Evolutionary conservation across 352 stramenopile species (phyloP), one percentile per base, ranked within the genome.

Genomic region (Pythium phragmitis): DNA sequence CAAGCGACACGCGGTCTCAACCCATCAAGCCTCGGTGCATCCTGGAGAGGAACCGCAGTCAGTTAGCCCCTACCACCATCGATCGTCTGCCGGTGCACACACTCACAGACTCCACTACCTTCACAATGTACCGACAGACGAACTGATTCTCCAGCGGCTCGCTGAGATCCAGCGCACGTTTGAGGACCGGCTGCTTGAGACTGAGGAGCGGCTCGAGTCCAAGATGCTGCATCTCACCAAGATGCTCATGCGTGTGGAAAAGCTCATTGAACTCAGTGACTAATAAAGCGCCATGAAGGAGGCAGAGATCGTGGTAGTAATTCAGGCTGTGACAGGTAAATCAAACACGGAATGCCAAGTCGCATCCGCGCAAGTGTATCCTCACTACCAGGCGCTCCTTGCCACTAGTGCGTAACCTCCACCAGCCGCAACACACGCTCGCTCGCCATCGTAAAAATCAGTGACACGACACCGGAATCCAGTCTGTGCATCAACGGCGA

Each of bases 171-270:
- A 92, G 50, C 76, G 77, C 16, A 75, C 63, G 6, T 82, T 80
- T n/a, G 78, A 92, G 34, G 73, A 79, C 4, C 76, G 75, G 1
- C 57, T 92, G 49, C 19, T 78, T 23, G 81, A 88, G 55, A 87
- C 80, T 2, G 83, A 92, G 59, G 70, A 81, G 34, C 76, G 81
- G 7, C 68, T 91, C n/a, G 83, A 92, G 48, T 64, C 74, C 4
- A 91, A 91, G 60, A 55, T 92, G 4, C 73, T 86, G 58, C 77
- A 83, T 49, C 62, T 92, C 14, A 85, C 76, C 45, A 91, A 89
- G 65, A 85, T 89, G 46, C 62, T 92, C 33, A 66, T 87, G 42
- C 76, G 79, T 12, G 68, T 92, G 2, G 81, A 92, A 60, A 61
- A 67, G 0, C 70, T 84, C 60, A 81, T 91, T 48, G 76, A 91